phyloP scores from a whole-genome alignment of 2,329 filamentous ascomycete species.

The Davidsoniella neocaledoniae region DNA sequence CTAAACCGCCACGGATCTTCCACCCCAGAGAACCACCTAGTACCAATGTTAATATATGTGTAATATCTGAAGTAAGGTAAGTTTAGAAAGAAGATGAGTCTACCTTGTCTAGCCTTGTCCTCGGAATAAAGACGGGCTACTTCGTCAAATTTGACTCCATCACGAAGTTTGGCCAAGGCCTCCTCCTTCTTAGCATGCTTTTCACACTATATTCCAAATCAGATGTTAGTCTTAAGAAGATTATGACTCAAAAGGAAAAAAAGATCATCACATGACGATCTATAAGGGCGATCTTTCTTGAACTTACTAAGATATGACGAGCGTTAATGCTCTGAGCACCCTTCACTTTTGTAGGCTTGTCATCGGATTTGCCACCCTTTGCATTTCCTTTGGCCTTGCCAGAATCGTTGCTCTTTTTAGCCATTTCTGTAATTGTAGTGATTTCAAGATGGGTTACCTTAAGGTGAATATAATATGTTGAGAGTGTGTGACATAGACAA shows the following conservation, averaged over 20 bases:
- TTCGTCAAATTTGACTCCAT: conserved; percentile 55
- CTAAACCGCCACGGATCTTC: conserved; percentile 51
- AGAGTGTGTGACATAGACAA: too few relatives aligned
- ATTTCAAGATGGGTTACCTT: not conserved
- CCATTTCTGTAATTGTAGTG: conserved; percentile 5
- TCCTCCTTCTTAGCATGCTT: conserved; percentile 68
- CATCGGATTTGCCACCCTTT: conserved; percentile 24
- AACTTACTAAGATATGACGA: conserved; percentile 46
- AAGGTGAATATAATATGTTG: not conserved
- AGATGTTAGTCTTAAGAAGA: not conserved
- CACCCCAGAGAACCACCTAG: conserved; percentile 54
- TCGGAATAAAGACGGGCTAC: conserved; percentile 58
- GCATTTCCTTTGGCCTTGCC: conserved; percentile 17
- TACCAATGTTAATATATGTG: too few relatives aligned
- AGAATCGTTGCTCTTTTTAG: conserved; percentile 9
- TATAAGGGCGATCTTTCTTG: not conserved
- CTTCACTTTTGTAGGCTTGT: conserved; percentile 30
- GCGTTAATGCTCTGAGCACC: conserved; percentile 55
- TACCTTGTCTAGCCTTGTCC: conserved; percentile 56
- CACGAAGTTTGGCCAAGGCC: conserved; percentile 49
- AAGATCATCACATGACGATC: not conserved
- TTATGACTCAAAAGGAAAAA: not conserved
- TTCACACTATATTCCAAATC: conserved; percentile 35
- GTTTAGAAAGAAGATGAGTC: conserved; percentile 5
- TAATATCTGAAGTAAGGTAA: not conserved